These are phyloP conservation scores for Strombidium stylifer DNA, from an alignment of 73 alveolate species.

Conservation along the genomic window DNA sequence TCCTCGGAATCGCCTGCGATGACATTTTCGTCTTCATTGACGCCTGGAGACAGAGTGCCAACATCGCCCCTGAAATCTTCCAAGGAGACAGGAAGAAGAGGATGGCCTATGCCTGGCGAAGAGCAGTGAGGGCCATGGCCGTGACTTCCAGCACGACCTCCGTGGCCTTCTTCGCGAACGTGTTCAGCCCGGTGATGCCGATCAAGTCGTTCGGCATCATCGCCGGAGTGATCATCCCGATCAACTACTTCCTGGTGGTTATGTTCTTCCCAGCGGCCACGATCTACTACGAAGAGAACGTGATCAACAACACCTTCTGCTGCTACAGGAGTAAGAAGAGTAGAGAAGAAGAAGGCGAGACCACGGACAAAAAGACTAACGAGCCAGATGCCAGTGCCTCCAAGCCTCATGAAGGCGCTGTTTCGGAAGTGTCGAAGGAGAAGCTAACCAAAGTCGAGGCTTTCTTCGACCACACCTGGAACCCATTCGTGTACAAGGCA, in stretches of 20 bases:
- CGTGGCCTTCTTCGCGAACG: constrained; percentile 42
- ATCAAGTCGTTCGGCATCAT: constrained; percentile 45
- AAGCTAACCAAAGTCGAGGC: no score
- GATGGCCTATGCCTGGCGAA: constrained; percentile 20
- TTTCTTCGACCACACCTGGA: not conserved
- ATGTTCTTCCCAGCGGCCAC: constrained; percentile 6
- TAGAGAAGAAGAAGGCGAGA: no score
- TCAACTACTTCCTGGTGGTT: constrained; percentile 14
- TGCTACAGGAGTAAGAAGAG: no score
- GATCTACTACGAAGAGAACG: constrained; percentile 21
- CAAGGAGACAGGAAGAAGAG: not conserved
- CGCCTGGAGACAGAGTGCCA: constrained; percentile 39
- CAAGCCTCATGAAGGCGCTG: no score
- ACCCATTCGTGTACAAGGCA: not conserved
- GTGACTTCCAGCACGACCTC: constrained; percentile 36
- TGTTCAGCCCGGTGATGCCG: constrained; percentile 34
- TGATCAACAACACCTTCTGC: no score
- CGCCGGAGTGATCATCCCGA: constrained; percentile 13
- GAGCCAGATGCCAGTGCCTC: no score
- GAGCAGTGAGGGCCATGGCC: constrained; percentile 35
- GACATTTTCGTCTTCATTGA: constrained; percentile 57
- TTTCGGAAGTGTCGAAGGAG: no score
- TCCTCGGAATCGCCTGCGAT: constrained; percentile 68
- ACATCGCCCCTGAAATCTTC: not conserved
- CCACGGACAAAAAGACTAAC: no score